A percentile compares a stretch with the other conserved stretches of the same genome.
phyloP scores from a whole-genome alignment of 805 yeast genomes.

The Yarrowia alimentaria region DNA sequence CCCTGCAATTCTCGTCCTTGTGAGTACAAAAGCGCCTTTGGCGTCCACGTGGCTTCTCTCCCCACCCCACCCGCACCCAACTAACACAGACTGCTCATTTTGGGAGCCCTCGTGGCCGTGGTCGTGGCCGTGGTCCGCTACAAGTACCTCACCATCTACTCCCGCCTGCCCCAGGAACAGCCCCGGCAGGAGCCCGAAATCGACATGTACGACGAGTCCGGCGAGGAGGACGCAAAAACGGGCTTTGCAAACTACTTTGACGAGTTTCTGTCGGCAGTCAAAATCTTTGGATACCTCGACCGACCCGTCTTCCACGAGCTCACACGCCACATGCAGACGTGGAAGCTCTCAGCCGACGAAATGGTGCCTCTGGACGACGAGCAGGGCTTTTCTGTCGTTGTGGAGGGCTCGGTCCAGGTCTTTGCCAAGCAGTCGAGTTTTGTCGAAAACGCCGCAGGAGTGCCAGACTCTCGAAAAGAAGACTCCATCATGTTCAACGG shows the following conservation, averaged over 20 bases:
- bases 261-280: slow-evolving; percentile 85
- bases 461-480: slow-evolving; percentile 30
- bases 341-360: slow-evolving; percentile 74
- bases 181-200: slow-evolving; percentile 46
- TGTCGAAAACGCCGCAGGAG: slow-evolving; percentile 29
- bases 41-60: neutral
- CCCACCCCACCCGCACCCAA: slow-evolving; percentile 12
- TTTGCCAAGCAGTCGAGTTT: slow-evolving; percentile 47
- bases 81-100: slow-evolving; percentile 30
- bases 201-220: slow-evolving; percentile 47
- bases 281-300: slow-evolving; percentile 90
- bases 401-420: slow-evolving; percentile 84
- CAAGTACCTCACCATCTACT: slow-evolving; percentile 60
- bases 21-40: slow-evolving; percentile 28
- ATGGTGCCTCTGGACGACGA: slow-evolving; percentile 68
- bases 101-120: slow-evolving; percentile 39
- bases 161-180: slow-evolving; percentile 52
- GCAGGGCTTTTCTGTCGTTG: slow-evolving; percentile 86
- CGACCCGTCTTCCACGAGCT: slow-evolving; percentile 87
- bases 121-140: slow-evolving; percentile 57
- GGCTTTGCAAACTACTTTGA: slow-evolving; percentile 70
- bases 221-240: slow-evolving; percentile 43
- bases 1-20: slow-evolving; percentile 50
- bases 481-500: slow-evolving; percentile 43
- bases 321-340: slow-evolving; percentile 88